Evolutionary conservation across 2,329 filamentous ascomycete species (phyloP).

Genomic region (Beauveria varroae): DNA sequence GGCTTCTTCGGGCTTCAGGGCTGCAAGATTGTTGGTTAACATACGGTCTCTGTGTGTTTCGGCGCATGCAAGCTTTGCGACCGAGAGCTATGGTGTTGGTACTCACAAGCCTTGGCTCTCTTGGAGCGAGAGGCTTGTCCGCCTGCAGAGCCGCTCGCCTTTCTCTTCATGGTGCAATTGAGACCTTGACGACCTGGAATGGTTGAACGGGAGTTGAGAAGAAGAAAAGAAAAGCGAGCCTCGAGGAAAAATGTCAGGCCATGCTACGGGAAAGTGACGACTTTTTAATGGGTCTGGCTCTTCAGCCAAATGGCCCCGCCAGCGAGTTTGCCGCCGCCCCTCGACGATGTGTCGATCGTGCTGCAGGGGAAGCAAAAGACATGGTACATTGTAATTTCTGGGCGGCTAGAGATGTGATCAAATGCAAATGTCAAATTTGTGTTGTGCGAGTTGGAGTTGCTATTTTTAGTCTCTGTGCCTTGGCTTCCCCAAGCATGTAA

Average conservation of each 20-base stretch:
- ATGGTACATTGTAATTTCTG: not conserved
- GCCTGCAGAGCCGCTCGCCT: not conserved
- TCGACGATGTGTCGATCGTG: not conserved
- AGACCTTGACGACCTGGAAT: not conserved
- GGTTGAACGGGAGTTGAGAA: not conserved
- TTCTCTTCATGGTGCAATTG: conserved; percentile 9
- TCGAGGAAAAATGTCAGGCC: conserved; percentile 7
- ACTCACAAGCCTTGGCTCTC: conserved; percentile 2
- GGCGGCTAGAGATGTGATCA: not conserved
- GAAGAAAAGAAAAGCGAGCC: not conserved
- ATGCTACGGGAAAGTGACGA: conserved; percentile 6
- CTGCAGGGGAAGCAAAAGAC: not conserved
- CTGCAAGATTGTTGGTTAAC: conserved; percentile 22
- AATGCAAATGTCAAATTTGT: not conserved
- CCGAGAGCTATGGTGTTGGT: not conserved
- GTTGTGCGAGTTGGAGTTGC: not conserved
- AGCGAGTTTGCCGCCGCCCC: not conserved
- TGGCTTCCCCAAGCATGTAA: not conserved
- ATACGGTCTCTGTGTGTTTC: not conserved
- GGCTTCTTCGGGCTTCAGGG: conserved; percentile 41
- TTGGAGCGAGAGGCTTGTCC: not conserved
- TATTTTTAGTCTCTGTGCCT: not conserved
- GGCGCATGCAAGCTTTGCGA: not conserved
- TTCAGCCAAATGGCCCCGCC: not conserved
- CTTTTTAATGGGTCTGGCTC: conserved; percentile 8